phyloP scores from a whole-genome alignment of 1,284 basidiomycete genomes.

The Boletus hoseneyae region DNA sequence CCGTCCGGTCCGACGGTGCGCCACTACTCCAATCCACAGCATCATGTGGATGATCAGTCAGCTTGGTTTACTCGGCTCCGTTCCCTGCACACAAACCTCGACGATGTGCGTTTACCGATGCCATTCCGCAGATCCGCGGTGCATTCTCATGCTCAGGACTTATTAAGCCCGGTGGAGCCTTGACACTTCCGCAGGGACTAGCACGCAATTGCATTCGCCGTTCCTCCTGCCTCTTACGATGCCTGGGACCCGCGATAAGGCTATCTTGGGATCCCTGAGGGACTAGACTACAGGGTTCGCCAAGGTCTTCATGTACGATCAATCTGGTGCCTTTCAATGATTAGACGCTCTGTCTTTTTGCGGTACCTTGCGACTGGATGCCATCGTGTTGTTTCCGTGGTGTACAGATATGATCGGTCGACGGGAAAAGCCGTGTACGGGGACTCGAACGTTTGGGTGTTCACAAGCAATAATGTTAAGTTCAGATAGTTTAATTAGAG shows the following conservation, averaged over 20 bases:
- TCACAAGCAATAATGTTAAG: constrained; percentile 15
- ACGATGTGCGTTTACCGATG: too few relatives aligned
- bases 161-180: constrained; percentile 24
- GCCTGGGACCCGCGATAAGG: constrained; percentile 24
- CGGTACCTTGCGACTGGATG: constrained; percentile 22
- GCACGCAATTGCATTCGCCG: constrained; percentile 26
- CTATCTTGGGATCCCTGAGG: constrained; percentile 31
- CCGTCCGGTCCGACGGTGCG: not conserved
- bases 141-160: constrained; percentile 25
- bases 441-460: constrained; percentile 6
- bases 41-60: too few relatives aligned
- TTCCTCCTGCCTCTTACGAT: constrained; percentile 28
- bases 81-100: constrained; percentile 8
- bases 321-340: constrained; percentile 19
- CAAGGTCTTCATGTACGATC: constrained; percentile 26
- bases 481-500: constrained; percentile 26
- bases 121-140: constrained; percentile 36
- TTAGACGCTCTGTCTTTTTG: too few relatives aligned
- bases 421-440: not conserved
- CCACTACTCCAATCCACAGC: too few relatives aligned
- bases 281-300: constrained; percentile 24
- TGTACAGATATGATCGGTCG: not conserved
- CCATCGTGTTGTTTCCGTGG: not conserved
- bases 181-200: constrained; percentile 24
- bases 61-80: not conserved